Conservation (phyloP, 2,329 filamentous ascomycete genomes). For the Shiraia sp. region DNA sequence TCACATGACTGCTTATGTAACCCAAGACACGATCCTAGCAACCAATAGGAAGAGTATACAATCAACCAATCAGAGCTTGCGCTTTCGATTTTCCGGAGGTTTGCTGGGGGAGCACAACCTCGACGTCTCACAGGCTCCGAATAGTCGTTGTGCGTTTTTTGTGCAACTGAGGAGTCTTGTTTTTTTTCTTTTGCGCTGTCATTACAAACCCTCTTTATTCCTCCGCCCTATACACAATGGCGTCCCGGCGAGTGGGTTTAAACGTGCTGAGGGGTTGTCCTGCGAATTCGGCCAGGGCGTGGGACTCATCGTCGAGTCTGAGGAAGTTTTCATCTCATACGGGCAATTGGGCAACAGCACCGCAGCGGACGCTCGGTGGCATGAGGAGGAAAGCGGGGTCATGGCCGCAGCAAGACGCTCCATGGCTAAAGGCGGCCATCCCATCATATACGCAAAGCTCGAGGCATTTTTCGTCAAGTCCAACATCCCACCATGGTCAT, state of each 20-base stretch:
- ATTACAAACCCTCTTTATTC: neutral
- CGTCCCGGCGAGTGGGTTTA: constrained; percentile 12
- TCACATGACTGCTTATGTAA: too few relatives aligned
- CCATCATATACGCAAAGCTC: constrained; percentile 4
- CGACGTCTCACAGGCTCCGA: constrained; percentile 20
- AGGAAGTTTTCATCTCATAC: constrained; percentile 17
- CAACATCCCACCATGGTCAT: constrained; percentile 71
- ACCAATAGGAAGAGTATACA: too few relatives aligned
- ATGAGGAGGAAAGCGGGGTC: neutral
- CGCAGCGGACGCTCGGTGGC: neutral
- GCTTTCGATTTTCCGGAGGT: too few relatives aligned
- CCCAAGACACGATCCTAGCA: too few relatives aligned
- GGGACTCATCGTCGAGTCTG: constrained; percentile 11
- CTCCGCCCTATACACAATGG: constrained; percentile 12
- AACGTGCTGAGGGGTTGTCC: constrained; percentile 7
- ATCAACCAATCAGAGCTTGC: too few relatives aligned
- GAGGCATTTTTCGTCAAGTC: constrained; percentile 68
- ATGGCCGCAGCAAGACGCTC: constrained; percentile 4
- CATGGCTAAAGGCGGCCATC: too few relatives aligned
- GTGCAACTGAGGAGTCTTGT: constrained; percentile 7
- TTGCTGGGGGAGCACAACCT: constrained; percentile 8
- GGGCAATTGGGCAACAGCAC: constrained; percentile 18
- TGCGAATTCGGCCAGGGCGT: constrained; percentile 8
- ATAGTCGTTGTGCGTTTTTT: constrained; percentile 11
- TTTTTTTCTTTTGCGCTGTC: constrained; percentile 2